Evolutionary conservation across 768 basidiomycete genomes (phyloP), one percentile per base, ranked within the genome.

Genomic region (Trametes gibbosa): DNA sequence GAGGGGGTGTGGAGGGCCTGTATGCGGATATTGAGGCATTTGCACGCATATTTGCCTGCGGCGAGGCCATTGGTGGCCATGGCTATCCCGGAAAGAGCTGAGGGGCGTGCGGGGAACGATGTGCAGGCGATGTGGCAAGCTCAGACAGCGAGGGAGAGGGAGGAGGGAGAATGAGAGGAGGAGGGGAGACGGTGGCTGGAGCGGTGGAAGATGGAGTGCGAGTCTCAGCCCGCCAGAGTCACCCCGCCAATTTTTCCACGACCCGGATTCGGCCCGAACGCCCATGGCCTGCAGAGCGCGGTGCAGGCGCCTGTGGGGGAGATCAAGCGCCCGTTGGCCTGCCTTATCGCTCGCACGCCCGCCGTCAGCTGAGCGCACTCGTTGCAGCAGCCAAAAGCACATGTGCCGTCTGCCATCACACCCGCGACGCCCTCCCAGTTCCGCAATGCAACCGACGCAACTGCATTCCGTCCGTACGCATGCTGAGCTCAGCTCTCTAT

Each of bases 1-100:
- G 42, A 47, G 13, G 67, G 47, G 32, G 64, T 52, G n/a, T 72
- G 73, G 25, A 71, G 71, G 9, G 77, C 69, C 43, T 70, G 73
- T 60, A 90, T 79, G 62, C 81, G 82, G 46, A 91, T 77, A 67
- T 91, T 91, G 58, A 91, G 81, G 65, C 89, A 91, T 68, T 75
- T 80, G 72, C 89, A 91, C 54, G 88, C 78, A 73, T 79, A 83
- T 23, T 51, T 43, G 35, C 62, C 62, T 24, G 74, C 53, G 64
- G 48, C 35, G 10, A 45, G 61, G 65, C 68, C 68, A 59, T 58
- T 66, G 35, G 62, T 25, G 65, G 66, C 68, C 69, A 67, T 68
- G 35, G 52, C 62, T 56, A 48, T 48, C 49, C 47, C 17, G 40
- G 21, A 34, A 39, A 32, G 35, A 39, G 49, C 37, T 32, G 46